Evolutionary conservation across 2,329 filamentous ascomycete genomes (phyloP), one percentile per base, ranked within the genome.

Genomic region (Talaromyces marneffei): DNA sequence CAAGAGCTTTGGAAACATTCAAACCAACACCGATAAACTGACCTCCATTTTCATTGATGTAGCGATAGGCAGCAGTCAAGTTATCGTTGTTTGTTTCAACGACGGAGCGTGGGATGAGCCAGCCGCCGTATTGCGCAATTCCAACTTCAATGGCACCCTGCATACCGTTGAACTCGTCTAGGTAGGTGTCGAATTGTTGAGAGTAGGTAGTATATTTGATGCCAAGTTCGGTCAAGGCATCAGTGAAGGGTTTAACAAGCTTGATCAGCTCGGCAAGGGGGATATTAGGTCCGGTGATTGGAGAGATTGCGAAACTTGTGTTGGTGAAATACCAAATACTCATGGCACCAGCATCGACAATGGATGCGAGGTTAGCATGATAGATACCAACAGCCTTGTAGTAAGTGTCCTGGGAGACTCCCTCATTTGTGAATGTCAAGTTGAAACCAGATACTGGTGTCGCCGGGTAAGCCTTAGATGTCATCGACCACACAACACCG

Each of bases 351-450:
- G 77, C 72, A 63, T 83, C 81, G 16, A 82, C 75, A 61, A 83
- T 77, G 2, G 68, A 70, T 1, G 83, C 81, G 6, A 83, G 75
- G 9, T 75, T 70, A 0, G 76, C 76, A 4, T 83, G 72, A 57
- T 82, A 75, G 23, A 78, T 80, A 0, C 77, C 70, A 20, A 86
- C 74, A 1, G 77, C 79, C 48, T 76, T 66, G 67, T 80, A 86
- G 33, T 37, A 61, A 16, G 50, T 31, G 25, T 61, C 59, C 16
- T 39, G 52, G n/a, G 39, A 50, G n/a, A 23, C 16, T 7, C 42
- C 50, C 3, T 48, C 50, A 7, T 31, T 55, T n/a, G 58, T 44
- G 31, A 61, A 56, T 3, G 39, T 55, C 18, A 56, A 9, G 16
- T 55, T 37, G 1, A 39, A 16, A 3, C 31, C 59, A 20, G 52